phyloP scores from a whole-genome alignment of 257 asterid species.

The Jacaranda copaia region DNA sequence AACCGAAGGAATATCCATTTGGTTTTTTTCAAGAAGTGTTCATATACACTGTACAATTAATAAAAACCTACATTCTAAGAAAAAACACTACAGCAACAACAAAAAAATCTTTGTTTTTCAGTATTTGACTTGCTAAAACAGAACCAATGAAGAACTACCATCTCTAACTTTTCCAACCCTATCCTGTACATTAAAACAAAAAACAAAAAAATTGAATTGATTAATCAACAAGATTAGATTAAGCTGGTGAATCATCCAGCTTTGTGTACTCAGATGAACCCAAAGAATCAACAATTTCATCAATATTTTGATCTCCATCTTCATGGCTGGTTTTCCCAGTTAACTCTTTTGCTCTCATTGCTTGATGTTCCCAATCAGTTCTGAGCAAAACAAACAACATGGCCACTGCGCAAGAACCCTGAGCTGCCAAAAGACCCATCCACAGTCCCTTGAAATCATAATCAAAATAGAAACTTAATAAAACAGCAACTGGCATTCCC shows the following conservation, averaged over 20 bases:
- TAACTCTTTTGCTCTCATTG: constrained; percentile 53
- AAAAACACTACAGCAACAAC: constrained; percentile 28
- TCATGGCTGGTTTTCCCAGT: constrained; percentile 39
- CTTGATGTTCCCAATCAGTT: constrained; percentile 67
- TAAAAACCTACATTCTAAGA: background rate
- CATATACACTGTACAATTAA: background rate
- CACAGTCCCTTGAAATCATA: constrained; percentile 62
- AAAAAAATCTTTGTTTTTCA: constrained; percentile 34
- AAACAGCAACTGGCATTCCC: constrained; percentile 66
- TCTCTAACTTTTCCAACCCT: background rate
- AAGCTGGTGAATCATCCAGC: constrained; percentile 43
- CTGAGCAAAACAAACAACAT: constrained; percentile 54
- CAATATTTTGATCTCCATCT: background rate
- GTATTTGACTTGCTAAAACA: constrained; percentile 16
- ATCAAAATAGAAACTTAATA: constrained; percentile 46
- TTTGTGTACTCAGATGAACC: constrained; percentile 34
- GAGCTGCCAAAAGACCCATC: constrained; percentile 69
- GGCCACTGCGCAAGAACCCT: constrained; percentile 55
- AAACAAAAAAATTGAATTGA: background rate
- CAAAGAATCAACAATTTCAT: constrained; percentile 30
- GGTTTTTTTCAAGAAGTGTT: background rate
- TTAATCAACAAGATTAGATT: background rate
- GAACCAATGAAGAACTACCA: background rate
- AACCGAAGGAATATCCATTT: background rate
- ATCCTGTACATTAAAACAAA: constrained; percentile 9